A percentile compares a stretch with the other conserved stretches of the same genome.
phyloP scores from a whole-genome alignment of 305 asterid species.

The Fraxinus baroniana region DNA sequence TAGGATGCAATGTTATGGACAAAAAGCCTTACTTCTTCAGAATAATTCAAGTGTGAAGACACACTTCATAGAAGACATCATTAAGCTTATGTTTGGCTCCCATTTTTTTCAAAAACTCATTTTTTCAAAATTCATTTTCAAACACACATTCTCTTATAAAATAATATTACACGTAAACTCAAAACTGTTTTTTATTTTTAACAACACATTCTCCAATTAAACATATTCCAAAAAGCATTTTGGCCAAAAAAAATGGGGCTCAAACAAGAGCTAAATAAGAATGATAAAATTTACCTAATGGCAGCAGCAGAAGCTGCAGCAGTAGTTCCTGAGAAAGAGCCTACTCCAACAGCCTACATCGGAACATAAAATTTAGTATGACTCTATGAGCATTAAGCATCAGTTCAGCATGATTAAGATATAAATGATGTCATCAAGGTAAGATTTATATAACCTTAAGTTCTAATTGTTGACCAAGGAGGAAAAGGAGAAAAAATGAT shows the following conservation, averaged over 20 bases:
- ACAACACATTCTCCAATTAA: no score
- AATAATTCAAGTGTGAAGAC: background rate
- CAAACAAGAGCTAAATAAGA: background rate
- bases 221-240: no score
- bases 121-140: no score
- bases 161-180: no score
- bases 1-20: background rate
- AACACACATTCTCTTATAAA: no score
- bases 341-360: constrained; percentile 89
- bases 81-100: no score
- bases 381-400: constrained; percentile 13
- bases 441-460: background rate
- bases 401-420: background rate
- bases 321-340: constrained; percentile 83
- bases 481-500: background rate
- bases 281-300: constrained; percentile 56
- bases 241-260: no score
- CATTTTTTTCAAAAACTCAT: no score
- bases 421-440: constrained; percentile 11
- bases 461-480: background rate
- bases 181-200: no score
- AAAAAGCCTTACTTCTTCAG: background rate
- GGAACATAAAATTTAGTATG: constrained; percentile 27
- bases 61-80: constrained; percentile 7
- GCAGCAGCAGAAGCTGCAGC: constrained; percentile 98